Percentiles rank a stretch among this genome's conserved stretches.
These are phyloP conservation scores for Cryptococcus sp. DNA, from an alignment of 1,284 basidiomycete species.

Conservation along the genomic window DNA sequence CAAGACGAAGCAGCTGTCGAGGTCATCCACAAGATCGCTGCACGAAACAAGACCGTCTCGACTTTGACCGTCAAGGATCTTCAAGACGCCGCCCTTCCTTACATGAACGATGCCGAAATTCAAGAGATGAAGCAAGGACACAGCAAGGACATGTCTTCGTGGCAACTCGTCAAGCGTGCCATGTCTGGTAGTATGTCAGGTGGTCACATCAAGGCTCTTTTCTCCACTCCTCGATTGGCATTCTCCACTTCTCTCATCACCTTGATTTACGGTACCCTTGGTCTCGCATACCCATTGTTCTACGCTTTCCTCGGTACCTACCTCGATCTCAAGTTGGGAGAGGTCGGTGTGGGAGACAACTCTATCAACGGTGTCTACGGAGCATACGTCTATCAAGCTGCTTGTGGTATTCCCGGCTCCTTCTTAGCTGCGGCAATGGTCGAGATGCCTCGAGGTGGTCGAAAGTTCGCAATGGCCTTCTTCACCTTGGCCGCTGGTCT, in stretches of 20 bases:
- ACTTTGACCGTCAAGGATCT: constrained; percentile 53
- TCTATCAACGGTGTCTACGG: constrained; percentile 50
- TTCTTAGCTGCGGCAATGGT: constrained; percentile 57
- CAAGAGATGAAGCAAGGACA: constrained; percentile 17
- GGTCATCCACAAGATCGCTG: constrained; percentile 52
- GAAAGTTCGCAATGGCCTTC: constrained; percentile 55
- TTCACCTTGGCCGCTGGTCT: constrained; percentile 56
- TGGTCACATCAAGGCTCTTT: constrained; percentile 55
- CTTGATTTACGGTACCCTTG: constrained; percentile 57
- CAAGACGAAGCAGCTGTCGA: constrained; percentile 57
- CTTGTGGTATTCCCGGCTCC: constrained; percentile 58
- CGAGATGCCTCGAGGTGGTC: constrained; percentile 53
- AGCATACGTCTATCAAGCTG: constrained; percentile 52
- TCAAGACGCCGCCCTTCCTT: constrained; percentile 37
- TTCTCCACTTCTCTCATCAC: constrained; percentile 56
- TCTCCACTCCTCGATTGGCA: constrained; percentile 53
- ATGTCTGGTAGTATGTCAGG: constrained; percentile 49
- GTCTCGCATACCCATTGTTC: constrained; percentile 54
- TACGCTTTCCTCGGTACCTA: constrained; percentile 56
- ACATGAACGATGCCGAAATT: constrained; percentile 14
- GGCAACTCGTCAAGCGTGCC: constrained; percentile 40
- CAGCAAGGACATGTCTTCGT: constrained; percentile 24
- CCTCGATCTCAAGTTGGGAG: constrained; percentile 45
- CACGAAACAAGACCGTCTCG: constrained; percentile 54
- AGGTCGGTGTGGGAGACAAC: constrained; percentile 24